Base-by-base conservation (phyloP, 2,329 filamentous ascomycete species). In the Malbranchea cinnamomea region DNA sequence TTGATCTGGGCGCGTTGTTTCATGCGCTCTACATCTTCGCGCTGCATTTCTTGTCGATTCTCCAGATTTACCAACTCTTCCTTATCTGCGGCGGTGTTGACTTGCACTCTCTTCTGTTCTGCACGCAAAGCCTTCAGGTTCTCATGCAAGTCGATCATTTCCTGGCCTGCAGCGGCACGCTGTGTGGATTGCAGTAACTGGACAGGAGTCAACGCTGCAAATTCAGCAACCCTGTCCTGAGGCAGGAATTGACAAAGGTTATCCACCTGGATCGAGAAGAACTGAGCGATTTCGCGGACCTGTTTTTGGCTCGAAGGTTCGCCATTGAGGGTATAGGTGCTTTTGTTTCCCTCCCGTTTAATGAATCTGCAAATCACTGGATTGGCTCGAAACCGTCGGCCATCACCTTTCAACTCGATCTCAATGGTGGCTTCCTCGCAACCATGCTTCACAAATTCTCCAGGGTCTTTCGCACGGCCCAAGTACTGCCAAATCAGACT, bases 211-310 rank as follows among this genome's bases (percentile, higher is more conserved):
- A 92, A 70, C 4, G 71, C 78, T 4, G 89, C 83, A 49, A 98
- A 98, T 48, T 94, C 85, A 14, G 84, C 82, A 2, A 98, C 89
- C 42, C 85, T 79, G 50, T 98, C 89, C 53, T 98, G 89, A 0
- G 89, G 89, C 25, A 98, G 60, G 45, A 98, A 98, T 50, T 98
- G 89, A 52, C 89, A 98, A 2, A 98, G 65, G 43, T 98, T 98
- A 60, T 98, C 89, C 40, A 95, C 82, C 53, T 98, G 89, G 30
- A 98, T 95, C 28, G 78, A 78, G 45, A 92, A 74, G 6, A 65
- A 66, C 35, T 63, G 68, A 37, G 77, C 78, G 28, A 93, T 59
- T 6, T 64, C 57, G 42, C 78, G 65, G 5, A 95, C 66, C 3
- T 63, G 63, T 44, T 75, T 78, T 38, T 74, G 69, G 1, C 52